Conservation (phyloP, 2,329 filamentous ascomycete genomes). For the Aureobasidium mangrovei region DNA sequence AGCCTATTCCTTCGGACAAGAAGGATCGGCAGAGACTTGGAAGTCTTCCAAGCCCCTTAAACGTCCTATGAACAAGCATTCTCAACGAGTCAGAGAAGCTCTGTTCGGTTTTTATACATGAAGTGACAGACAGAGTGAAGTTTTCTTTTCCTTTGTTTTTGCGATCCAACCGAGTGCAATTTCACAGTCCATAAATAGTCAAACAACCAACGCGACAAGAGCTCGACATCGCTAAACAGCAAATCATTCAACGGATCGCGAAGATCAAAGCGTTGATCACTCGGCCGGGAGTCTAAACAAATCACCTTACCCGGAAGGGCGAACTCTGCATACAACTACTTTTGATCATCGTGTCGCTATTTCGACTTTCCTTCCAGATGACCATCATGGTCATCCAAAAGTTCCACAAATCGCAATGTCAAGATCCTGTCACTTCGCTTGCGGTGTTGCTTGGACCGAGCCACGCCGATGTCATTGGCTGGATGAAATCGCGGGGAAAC, state of each 20-base stretch:
- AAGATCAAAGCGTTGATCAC: conserved; percentile 2
- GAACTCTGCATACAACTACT: not conserved
- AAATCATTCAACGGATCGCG: not conserved
- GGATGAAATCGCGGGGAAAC: conserved; percentile 2
- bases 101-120: not conserved
- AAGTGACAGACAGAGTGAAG: not conserved
- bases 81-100: not conserved
- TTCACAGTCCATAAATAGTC: not conserved
- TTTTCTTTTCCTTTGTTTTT: not conserved
- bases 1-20: not conserved
- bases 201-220: not conserved
- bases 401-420: conserved; percentile 9
- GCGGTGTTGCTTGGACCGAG: not conserved
- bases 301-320: not conserved
- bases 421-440: not conserved
- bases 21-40: not conserved
- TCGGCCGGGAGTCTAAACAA: not conserved
- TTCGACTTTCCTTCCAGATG: not conserved
- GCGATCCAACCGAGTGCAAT: not conserved
- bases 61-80: not conserved
- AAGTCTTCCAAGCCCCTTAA: not conserved
- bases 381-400: not conserved
- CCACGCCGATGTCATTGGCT: not conserved
- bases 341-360: not conserved
- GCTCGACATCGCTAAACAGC: not conserved